A percentile compares a stretch with the other conserved stretches of the same genome.
Evolutionary conservation across 805 yeast genomes (phyloP).

Genomic region (Suhomyces sp.): DNA sequence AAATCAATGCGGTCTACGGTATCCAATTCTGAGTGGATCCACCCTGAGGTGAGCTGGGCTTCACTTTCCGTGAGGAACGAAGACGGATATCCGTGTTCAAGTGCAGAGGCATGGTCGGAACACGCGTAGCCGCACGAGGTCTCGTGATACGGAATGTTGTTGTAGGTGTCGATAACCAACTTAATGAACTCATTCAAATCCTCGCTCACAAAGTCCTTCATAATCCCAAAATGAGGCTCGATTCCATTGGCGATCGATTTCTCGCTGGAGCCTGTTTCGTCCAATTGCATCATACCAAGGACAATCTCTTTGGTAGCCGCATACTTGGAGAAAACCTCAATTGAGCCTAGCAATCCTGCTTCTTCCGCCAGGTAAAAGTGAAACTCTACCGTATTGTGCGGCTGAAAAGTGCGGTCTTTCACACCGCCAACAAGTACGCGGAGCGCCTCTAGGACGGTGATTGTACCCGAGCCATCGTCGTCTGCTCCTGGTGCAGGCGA

Average conservation of each 20-base stretch:
- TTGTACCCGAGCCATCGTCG: slow-evolving; percentile 87
- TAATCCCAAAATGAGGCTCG: slow-evolving; percentile 71
- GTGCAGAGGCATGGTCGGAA: slow-evolving; percentile 88
- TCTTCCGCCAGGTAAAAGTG: slow-evolving; percentile 97
- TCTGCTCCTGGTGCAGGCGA: slow-evolving; percentile 91
- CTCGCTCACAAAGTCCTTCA: slow-evolving; percentile 63
- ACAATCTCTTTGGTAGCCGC: slow-evolving; percentile 46
- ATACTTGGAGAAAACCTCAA: slow-evolving; percentile 66
- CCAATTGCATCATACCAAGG: slow-evolving; percentile 87
- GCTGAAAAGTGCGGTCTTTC: not conserved
- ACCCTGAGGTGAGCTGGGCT: slow-evolving; percentile 59
- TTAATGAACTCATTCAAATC: slow-evolving; percentile 60
- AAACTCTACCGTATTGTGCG: slow-evolving; percentile 74
- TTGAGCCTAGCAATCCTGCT: slow-evolving; percentile 84
- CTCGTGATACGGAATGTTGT: slow-evolving; percentile 66
- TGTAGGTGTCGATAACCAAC: slow-evolving; percentile 57
- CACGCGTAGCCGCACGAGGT: slow-evolving; percentile 90
- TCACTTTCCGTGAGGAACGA: slow-evolving; percentile 79
- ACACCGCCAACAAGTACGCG: slow-evolving; percentile 40
- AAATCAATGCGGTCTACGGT: slow-evolving; percentile 78
- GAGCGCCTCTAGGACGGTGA: slow-evolving; percentile 71
- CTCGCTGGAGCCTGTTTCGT: slow-evolving; percentile 81
- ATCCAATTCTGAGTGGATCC: slow-evolving; percentile 74
- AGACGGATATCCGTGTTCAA: slow-evolving; percentile 79
- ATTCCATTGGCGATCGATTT: slow-evolving; percentile 46